phyloP scores from a whole-genome alignment of 768 basidiomycete genomes.

The Trametes cubensis region DNA sequence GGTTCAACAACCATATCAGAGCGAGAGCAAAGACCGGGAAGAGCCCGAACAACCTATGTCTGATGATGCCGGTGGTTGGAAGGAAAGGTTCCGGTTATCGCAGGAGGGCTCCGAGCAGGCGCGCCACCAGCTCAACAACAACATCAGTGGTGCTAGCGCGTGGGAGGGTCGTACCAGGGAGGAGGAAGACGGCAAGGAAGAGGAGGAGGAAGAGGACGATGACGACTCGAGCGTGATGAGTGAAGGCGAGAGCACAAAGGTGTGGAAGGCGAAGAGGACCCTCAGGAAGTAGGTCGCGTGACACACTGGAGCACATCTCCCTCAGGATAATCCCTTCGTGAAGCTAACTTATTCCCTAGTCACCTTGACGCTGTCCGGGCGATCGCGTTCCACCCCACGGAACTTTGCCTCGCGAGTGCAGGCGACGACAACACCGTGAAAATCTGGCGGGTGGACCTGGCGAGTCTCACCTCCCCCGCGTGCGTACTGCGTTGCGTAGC shows the following conservation, averaged over 20 bases:
- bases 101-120: constrained; percentile 64
- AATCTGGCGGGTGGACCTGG: constrained; percentile 88
- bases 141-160: constrained; percentile 42
- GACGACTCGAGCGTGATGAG: constrained; percentile 60
- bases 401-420: constrained; percentile 85
- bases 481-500: constrained; percentile 46
- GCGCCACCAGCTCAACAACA: constrained; percentile 33
- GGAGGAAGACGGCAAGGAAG: constrained; percentile 72
- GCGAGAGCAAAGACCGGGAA: constrained; percentile 49
- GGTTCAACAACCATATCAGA: constrained; percentile 34
- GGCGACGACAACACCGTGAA: constrained; percentile 97
- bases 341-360: constrained; percentile 44
- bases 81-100: constrained; percentile 69
- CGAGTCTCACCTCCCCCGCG: constrained; percentile 74
- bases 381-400: constrained; percentile 85
- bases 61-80: constrained; percentile 88
- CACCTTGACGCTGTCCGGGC: constrained; percentile 94
- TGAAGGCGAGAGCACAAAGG: constrained; percentile 69
- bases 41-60: constrained; percentile 66
- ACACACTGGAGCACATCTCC: constrained; percentile 12
- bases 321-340: not conserved
- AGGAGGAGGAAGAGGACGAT: constrained; percentile 66
- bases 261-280: constrained; percentile 86
- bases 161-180: constrained; percentile 60
- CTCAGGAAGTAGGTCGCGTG: constrained; percentile 76